phyloP scores from a whole-genome alignment of 2,329 filamentous ascomycete genomes.

The Huntiella savannae region DNA sequence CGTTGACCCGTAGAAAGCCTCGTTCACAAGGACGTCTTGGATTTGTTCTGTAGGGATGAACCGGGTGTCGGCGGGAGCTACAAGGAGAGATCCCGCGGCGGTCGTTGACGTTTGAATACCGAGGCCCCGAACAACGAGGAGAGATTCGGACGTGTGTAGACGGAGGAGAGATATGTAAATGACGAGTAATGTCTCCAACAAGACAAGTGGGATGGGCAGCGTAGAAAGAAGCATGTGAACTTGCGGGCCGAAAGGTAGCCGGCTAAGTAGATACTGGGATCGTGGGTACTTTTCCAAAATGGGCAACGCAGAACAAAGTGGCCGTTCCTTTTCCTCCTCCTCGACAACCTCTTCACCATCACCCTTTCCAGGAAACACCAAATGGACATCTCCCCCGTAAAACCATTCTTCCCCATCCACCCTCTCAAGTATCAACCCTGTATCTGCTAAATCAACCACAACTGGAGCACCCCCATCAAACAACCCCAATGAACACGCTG shows the following conservation, averaged over 20 bases:
- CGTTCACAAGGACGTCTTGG: constrained; percentile 82
- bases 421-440: too few relatives aligned
- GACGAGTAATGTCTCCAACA: constrained; percentile 18
- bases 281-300: constrained; percentile 17
- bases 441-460: too few relatives aligned
- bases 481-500: constrained; percentile 12
- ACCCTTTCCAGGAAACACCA: too few relatives aligned
- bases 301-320: constrained; percentile 15
- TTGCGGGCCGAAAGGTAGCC: constrained; percentile 22
- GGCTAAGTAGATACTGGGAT: constrained; percentile 16
- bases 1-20: constrained; percentile 84
- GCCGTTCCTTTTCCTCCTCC: constrained; percentile 9
- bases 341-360: too few relatives aligned
- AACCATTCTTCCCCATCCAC: too few relatives aligned
- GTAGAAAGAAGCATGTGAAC: constrained; percentile 19
- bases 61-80: constrained; percentile 29
- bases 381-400: too few relatives aligned
- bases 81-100: constrained; percentile 31
- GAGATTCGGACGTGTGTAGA: constrained; percentile 51
- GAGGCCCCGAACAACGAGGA: constrained; percentile 72
- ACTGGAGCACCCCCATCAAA: not conserved
- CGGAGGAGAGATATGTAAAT: constrained; percentile 27
- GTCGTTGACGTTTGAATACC: constrained; percentile 74
- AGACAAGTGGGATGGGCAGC: constrained; percentile 21
- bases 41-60: constrained; percentile 83